Evolutionary conservation across 805 yeast species (phyloP).

Genomic region (Pichia eremophila): DNA sequence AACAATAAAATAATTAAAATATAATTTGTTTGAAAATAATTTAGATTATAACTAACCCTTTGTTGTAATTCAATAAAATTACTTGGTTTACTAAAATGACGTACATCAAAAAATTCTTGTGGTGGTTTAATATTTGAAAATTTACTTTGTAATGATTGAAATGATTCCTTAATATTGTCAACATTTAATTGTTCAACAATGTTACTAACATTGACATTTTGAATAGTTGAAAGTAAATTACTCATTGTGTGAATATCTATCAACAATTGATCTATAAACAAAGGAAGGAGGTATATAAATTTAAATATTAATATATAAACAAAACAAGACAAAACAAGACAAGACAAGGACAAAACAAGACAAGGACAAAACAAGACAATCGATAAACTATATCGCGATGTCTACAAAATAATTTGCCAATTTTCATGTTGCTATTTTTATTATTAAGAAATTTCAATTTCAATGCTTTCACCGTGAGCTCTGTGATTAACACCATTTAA

Average conservation of each 20-base stretch:
- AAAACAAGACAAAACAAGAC: no score
- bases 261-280: no score
- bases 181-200: slow-evolving; percentile 39
- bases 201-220: slow-evolving; percentile 15
- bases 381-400: no score
- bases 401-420: no score
- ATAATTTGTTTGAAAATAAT: slow-evolving; percentile 84
- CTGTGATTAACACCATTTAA: slow-evolving; percentile 24
- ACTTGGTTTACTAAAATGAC: slow-evolving; percentile 82
- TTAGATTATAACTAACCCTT: slow-evolving; percentile 78
- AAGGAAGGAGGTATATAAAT: neutral
- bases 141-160: slow-evolving; percentile 47
- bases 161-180: slow-evolving; percentile 35
- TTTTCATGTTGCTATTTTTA: no score
- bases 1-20: slow-evolving; percentile 60
- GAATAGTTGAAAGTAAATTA: slow-evolving; percentile 5
- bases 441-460: neutral
- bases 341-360: no score
- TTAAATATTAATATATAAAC: no score
- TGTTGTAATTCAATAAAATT: slow-evolving; percentile 85
- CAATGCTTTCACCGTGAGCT: slow-evolving; percentile 23
- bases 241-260: neutral
- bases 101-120: slow-evolving; percentile 87
- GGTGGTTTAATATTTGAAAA: slow-evolving; percentile 75
- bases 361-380: no score